These are phyloP conservation scores for Castanospermum australe DNA, from an alignment of 306 rosid species.

Conservation along the genomic window DNA sequence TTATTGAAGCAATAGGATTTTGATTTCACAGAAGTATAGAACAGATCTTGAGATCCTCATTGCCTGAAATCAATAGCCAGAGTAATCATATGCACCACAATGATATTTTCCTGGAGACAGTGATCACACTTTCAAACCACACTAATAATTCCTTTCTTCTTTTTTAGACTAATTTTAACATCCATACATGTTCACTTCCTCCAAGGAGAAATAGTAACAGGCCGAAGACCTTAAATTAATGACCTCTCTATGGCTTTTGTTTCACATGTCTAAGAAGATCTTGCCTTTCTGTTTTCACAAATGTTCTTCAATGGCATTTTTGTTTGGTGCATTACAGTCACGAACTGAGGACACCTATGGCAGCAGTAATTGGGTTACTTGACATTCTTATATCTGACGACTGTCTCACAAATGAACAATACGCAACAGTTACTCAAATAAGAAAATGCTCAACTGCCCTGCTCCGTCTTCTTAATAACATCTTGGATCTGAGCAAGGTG, in stretches of 20 bases:
- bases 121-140: background rate
- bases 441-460: constrained; percentile 93
- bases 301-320: constrained; percentile 20
- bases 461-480: constrained; percentile 93
- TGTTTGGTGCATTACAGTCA: constrained; percentile 56
- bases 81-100: background rate
- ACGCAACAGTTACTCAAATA: constrained; percentile 82
- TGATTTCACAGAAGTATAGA: background rate
- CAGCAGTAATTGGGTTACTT: constrained; percentile 91
- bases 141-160: background rate
- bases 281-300: background rate
- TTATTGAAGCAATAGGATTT: background rate
- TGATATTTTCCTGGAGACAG: background rate
- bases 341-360: constrained; percentile 99
- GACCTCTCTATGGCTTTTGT: background rate
- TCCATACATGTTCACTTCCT: constrained; percentile 2
- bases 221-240: background rate
- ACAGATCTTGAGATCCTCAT: background rate
- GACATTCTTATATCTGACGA: constrained; percentile 96
- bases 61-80: background rate
- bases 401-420: constrained; percentile 86
- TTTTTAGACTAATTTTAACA: background rate
- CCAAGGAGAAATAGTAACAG: constrained; percentile 1
- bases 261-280: background rate
- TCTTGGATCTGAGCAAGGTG: constrained; percentile 96